Evolutionary conservation across 257 asterid species (phyloP).

Genomic region (Linaria vulgaris): DNA sequence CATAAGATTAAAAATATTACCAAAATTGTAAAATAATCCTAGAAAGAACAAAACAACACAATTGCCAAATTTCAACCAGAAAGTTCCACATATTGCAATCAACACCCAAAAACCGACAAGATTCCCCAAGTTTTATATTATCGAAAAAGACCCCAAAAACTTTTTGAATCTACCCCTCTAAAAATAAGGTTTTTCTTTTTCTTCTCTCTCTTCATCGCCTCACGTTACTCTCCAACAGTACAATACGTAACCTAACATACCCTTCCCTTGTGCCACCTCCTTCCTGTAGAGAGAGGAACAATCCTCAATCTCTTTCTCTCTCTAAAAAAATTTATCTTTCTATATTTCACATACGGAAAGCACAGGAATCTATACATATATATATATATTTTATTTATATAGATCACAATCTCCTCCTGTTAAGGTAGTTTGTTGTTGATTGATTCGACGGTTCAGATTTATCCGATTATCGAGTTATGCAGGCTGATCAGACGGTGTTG

Average conservation of each 20-base stretch:
- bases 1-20: no score
- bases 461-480: constrained; percentile 51
- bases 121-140: no score
- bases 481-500: constrained; percentile 58
- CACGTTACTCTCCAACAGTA: constrained; percentile 10
- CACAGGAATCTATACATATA: constrained; percentile 5
- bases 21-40: no score
- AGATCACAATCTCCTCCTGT: background rate
- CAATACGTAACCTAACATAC: constrained; percentile 21
- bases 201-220: constrained; percentile 30
- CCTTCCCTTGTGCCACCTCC: constrained; percentile 17
- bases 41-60: no score
- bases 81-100: no score
- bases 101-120: no score
- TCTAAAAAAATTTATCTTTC: constrained; percentile 19
- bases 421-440: background rate
- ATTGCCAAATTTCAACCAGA: no score
- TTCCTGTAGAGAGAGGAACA: constrained; percentile 52
- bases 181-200: constrained; percentile 32
- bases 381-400: no score
- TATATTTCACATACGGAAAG: constrained; percentile 20
- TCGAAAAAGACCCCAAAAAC: constrained; percentile 26
- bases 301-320: constrained; percentile 29
- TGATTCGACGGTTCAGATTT: constrained; percentile 27
- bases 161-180: constrained; percentile 19